These are phyloP conservation scores for Amniculicola lignicola DNA, from an alignment of 495 filamentous ascomycete species.

Conservation along the genomic window DNA sequence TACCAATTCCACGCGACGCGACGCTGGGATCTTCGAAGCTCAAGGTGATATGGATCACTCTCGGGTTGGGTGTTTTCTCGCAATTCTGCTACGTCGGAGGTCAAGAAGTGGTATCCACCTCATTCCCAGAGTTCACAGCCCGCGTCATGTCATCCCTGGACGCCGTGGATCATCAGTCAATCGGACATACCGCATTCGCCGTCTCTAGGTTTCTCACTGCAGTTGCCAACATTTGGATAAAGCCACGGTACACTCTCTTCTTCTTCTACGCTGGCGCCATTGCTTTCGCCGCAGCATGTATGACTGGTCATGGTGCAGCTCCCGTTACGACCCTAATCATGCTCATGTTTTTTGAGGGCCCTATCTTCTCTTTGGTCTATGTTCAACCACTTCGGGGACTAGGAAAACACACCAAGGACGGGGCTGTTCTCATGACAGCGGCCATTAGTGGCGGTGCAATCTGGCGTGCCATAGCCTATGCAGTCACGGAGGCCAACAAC, in stretches of 20 bases:
- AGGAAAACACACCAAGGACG: slow-evolving; percentile 59
- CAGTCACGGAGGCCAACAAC: slow-evolving; percentile 37
- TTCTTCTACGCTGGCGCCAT: slow-evolving; percentile 55
- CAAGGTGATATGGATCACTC: slow-evolving; percentile 56
- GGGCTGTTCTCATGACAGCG: slow-evolving; percentile 52
- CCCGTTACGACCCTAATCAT: slow-evolving; percentile 54
- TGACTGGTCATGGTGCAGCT: slow-evolving; percentile 49
- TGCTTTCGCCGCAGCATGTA: slow-evolving; percentile 53
- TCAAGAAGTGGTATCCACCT: slow-evolving; percentile 57
- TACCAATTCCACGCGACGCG: slow-evolving; percentile 51
- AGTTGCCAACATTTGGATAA: slow-evolving; percentile 53
- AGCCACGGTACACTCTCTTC: slow-evolving; percentile 61
- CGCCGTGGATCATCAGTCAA: slow-evolving; percentile 46
- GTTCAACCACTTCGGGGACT: slow-evolving; percentile 59
- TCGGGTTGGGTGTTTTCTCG: slow-evolving; percentile 55
- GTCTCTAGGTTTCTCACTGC: slow-evolving; percentile 61
- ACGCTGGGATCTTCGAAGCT: slow-evolving; percentile 38
- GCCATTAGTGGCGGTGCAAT: slow-evolving; percentile 56
- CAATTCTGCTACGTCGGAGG: slow-evolving; percentile 66
- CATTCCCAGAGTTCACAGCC: slow-evolving; percentile 46
- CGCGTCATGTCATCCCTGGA: slow-evolving; percentile 40
- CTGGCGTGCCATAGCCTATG: slow-evolving; percentile 56
- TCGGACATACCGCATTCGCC: slow-evolving; percentile 61
- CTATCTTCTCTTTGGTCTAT: slow-evolving; percentile 61
- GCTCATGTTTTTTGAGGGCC: slow-evolving; percentile 58